Percentiles rank a stretch among this genome's conserved stretches.
Evolutionary conservation across 768 basidiomycete species (phyloP).

Genomic region (Boletus tomentosulus): DNA sequence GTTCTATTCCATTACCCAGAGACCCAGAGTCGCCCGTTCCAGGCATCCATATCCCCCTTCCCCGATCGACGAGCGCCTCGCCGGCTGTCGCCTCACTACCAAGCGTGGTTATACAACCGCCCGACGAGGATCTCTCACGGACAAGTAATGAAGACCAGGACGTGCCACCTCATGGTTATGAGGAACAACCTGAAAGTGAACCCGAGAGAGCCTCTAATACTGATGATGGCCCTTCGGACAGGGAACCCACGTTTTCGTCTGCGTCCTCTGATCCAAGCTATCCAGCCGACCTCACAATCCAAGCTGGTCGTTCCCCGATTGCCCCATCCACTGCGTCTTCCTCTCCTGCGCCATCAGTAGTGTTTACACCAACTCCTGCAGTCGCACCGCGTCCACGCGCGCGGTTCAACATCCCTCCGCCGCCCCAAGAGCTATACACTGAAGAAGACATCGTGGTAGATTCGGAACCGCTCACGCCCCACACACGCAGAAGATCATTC

Average conservation of each 20-base stretch:
- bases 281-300: conserved; percentile 29
- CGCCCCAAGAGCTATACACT: conserved; percentile 37
- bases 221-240: conserved; percentile 27
- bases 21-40: conserved; percentile 46
- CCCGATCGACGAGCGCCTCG: conserved; percentile 47
- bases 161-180: background rate
- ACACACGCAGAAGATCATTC: conserved; percentile 73
- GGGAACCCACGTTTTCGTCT: conserved; percentile 71
- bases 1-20: conserved; percentile 38
- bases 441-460: conserved; percentile 31
- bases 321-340: conserved; percentile 42
- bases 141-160: conserved; percentile 13
- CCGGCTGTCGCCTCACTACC: conserved; percentile 37
- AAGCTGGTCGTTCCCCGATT: conserved; percentile 31
- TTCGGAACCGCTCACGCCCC: conserved; percentile 59
- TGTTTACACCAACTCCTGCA: conserved; percentile 69
- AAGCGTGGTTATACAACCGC: conserved; percentile 21
- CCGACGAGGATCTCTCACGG: conserved; percentile 13
- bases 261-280: conserved; percentile 43
- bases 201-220: conserved; percentile 17
- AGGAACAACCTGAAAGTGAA: conserved; percentile 19
- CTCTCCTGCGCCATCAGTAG: conserved; percentile 51
- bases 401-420: conserved; percentile 52
- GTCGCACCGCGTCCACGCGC: conserved; percentile 58
- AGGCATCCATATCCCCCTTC: conserved; percentile 47